Evolutionary conservation across 257 asterid genomes (phyloP), one percentile per base, ranked within the genome.

Genomic region (Capsicum baccatum): DNA sequence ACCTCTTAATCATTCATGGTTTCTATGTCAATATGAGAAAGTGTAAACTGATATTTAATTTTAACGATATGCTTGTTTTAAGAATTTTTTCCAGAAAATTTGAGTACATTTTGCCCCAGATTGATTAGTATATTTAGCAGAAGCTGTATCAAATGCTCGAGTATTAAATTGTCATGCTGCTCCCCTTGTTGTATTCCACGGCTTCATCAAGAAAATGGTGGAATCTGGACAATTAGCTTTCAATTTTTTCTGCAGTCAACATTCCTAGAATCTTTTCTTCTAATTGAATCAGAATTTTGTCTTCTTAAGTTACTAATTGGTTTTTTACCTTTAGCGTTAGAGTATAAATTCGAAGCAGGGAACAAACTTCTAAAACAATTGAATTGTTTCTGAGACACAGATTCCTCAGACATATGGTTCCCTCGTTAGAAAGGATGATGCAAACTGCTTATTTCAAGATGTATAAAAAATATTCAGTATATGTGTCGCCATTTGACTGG

Each of bases 391-490:
- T 74, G 60, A 74, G n/a, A 37, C 19, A 74, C n/a, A 9, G 11
- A 71, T 74, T 74, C 80, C 44, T 74, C 80, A n/a, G 79, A 48
- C 44, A 21, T 74, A 19, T 35, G 35, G 33, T 74, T 50, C 60
- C 19, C 19, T 12, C 80, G 21, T 50, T 35, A 48, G 59, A 71
- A 71, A 71, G 79, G 79, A 47, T n/a, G 79, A 47, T 12, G 37
- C 37, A 8, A 71, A 47, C 39, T 71, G n/a, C 58, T 47, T 71
- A 10, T 71, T 47, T 71, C 15, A 11, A 71, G n/a, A 17, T 47
- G 47, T 47, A 19, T 57, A 9, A n/a, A 10, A 48, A 48, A n/a
- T 50, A 8, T 74, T 48, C 48, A 73, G 42, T 48, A 74, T 48
- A 74, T 50, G 19, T 26, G 33, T 26, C 1, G 33, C 33, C 33